These are phyloP conservation scores for Delphinella strobiligena DNA, from an alignment of 2,329 filamentous ascomycete genomes.

Conservation along the genomic window DNA sequence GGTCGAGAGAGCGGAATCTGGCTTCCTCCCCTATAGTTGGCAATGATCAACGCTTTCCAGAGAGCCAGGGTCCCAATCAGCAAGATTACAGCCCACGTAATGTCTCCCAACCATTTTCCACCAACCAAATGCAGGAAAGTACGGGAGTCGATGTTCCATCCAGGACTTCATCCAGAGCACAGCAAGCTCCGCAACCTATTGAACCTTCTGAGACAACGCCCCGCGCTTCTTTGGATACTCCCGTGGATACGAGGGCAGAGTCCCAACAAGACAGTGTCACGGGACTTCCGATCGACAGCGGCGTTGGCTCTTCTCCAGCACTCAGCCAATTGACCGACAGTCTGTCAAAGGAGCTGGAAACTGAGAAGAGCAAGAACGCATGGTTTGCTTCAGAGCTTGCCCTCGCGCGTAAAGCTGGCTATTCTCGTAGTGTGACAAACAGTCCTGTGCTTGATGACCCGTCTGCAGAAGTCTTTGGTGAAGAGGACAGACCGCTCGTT, in stretches of 20 bases:
- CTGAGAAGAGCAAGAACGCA: constrained; percentile 73
- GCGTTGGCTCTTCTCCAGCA: constrained; percentile 46
- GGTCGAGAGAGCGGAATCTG: background rate
- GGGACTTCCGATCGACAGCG: constrained; percentile 26
- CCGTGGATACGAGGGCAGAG: background rate
- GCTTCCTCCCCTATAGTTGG: background rate
- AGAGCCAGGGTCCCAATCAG: constrained; percentile 2
- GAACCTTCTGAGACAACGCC: constrained; percentile 1
- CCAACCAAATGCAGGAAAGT: background rate
- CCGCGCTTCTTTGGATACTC: background rate
- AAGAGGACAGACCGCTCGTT: constrained; percentile 83
- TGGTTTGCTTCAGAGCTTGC: constrained; percentile 97
- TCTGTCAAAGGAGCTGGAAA: constrained; percentile 75
- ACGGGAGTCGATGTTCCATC: background rate
- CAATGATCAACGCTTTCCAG: background rate
- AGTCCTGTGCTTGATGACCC: constrained; percentile 67
- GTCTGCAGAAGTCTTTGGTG: constrained; percentile 66
- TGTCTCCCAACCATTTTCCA: constrained; percentile 4
- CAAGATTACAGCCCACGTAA: constrained; percentile 7
- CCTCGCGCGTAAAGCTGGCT: constrained; percentile 80
- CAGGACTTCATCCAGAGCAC: background rate
- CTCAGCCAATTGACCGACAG: constrained; percentile 58
- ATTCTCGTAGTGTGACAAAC: constrained; percentile 49
- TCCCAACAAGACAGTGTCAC: constrained; percentile 3
- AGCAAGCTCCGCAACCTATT: constrained; percentile 1